These are phyloP conservation scores for Cucumis cinereus DNA, from an alignment of 306 rosid species.

Conservation along the genomic window DNA sequence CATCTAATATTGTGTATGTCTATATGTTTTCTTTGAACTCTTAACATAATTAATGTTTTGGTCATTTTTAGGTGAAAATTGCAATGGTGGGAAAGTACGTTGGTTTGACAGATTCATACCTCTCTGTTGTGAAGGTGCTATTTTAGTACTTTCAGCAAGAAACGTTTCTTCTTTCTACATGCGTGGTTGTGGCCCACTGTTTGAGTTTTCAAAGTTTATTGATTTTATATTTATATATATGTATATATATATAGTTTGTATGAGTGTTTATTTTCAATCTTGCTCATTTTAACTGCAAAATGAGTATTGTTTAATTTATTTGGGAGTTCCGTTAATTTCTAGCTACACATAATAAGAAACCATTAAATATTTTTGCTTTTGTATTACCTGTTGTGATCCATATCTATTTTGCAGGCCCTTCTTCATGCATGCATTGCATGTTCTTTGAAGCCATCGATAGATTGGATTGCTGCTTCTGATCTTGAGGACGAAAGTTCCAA, in stretches of 20 bases:
- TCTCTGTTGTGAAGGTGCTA: constrained; percentile 87
- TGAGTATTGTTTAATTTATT: not conserved
- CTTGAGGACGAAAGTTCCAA: constrained; percentile 84
- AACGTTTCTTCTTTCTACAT: not conserved
- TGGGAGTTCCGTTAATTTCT: not conserved
- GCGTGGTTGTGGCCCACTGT: not conserved
- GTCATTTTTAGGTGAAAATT: constrained; percentile 61
- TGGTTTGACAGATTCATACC: constrained; percentile 90
- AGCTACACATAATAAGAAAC: not conserved
- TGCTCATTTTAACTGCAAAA: constrained; percentile 11
- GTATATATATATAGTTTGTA: not conserved
- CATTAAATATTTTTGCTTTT: not conserved
- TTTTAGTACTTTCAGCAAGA: constrained; percentile 1
- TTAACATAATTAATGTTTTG: constrained; percentile 13
- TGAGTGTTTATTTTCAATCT: not conserved
- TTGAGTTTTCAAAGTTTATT: not conserved
- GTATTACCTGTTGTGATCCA: not conserved
- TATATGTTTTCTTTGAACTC: not conserved
- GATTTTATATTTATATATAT: not conserved
- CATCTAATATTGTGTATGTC: not conserved
- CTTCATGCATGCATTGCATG: constrained; percentile 89
- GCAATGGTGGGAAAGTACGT: constrained; percentile 99
- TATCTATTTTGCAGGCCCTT: constrained; percentile 54
- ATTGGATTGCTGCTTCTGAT: constrained; percentile 98
- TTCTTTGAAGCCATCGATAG: constrained; percentile 77